Percentiles rank a stretch among this genome's conserved stretches.
Conservation (phyloP, 2,329 filamentous ascomycete genomes). For the Aspergillus candidus region DNA sequence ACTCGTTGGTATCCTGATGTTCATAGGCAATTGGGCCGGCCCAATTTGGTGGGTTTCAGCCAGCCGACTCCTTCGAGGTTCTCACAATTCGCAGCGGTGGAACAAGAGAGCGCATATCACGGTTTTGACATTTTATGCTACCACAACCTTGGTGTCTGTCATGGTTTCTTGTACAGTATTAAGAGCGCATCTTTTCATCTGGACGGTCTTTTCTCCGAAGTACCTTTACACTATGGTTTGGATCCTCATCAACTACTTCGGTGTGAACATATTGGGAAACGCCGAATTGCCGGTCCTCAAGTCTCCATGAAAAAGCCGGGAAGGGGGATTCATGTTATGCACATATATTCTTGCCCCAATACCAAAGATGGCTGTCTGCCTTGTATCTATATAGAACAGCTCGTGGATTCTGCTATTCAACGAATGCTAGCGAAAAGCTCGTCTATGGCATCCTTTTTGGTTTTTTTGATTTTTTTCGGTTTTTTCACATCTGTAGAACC, state of each 20-base stretch:
- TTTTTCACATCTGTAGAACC: constrained; percentile 4
- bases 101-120: constrained; percentile 49
- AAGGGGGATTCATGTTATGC: neutral
- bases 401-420: constrained; percentile 4
- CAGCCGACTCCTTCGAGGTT: constrained; percentile 34
- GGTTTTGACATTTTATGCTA: constrained; percentile 64
- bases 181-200: constrained; percentile 89
- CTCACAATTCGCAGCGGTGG: constrained; percentile 1
- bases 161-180: constrained; percentile 84
- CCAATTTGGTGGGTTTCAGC: constrained; percentile 79
- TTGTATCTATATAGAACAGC: no score
- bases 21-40: constrained; percentile 85
- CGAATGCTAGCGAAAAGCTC: constrained; percentile 61
- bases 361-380: no score
- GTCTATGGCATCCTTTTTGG: constrained; percentile 62
- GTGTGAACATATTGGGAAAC: constrained; percentile 61
- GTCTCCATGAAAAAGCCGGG: neutral
- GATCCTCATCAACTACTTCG: constrained; percentile 73
- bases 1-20: constrained; percentile 77
- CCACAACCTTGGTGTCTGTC: constrained; percentile 61
- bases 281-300: constrained; percentile 9
- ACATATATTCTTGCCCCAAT: neutral
- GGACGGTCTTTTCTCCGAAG: constrained; percentile 98
- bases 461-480: constrained; percentile 44
- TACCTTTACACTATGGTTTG: constrained; percentile 90